Base-by-base conservation (phyloP, 208 protist species). In the Porcisia deanei region DNA sequence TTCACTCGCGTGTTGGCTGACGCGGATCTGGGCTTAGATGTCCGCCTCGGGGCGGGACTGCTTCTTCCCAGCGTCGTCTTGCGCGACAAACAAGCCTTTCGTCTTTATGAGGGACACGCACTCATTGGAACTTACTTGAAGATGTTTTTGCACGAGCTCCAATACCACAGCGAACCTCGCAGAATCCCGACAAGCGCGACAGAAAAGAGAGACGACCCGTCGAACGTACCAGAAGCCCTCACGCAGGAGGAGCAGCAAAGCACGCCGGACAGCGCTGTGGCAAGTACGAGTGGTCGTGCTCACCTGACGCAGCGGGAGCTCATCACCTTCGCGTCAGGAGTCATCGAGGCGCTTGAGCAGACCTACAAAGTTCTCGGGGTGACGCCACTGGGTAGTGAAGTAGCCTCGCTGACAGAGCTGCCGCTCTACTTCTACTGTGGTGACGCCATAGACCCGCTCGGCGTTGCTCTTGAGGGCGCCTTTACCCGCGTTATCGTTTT, bases 321-420 rank as follows among this genome's bases (percentile, higher is more conserved):
- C 45, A 64, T 82, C 49, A 66, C 65, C 58, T 73, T 92, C 12
- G 84, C 79, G 3, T 72, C 84, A 1, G 71, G 77, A 16, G 81
- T 87, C 3, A 69, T 90, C 25, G 53, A 74, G 3, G 68, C 85
- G 22, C 64, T 96, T n/a, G 88, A 88, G 84, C 82, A 82, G 59
- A 81, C 83, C 20, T 96, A 91, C 77, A 76, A 87, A 47, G 74
- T 84, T 4, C 64, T 96, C 41, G 77, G 83, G 5, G 75, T 85
- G 16, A 43, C 77, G 0, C 89, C 91, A 1, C 72, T 91, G 43
- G 87, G 86, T n/a, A 85, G 83, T 57, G 91, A 96, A 63, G 83
- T 84, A 9, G 80, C 82, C 16, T 76, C 88, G 14, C 59, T 96
- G 18, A 85, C 86, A 22, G 91, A 96, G 58, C 80, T 96, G 54